Evolutionary conservation across 371 early-diverging fungal species (phyloP), one percentile per base, ranked within the genome.

Genomic region (Choanephora cucurbitarum): DNA sequence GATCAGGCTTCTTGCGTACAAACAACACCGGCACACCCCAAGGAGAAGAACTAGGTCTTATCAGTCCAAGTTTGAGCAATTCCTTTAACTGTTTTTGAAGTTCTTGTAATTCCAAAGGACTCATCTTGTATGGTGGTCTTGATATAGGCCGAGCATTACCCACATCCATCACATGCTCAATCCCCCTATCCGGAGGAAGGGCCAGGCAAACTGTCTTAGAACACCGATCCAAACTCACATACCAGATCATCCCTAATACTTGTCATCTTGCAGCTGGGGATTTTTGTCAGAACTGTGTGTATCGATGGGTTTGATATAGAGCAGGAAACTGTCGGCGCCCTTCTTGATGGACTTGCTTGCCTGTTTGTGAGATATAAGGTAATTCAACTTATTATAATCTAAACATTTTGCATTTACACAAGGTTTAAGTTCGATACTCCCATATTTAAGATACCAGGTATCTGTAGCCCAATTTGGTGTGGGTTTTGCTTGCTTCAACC

Each of bases 11-110:
- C 58, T 86, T 81, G 24, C 56, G 55, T 0, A 73, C 70, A 53
- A 82, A 71, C 19, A 80, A 43, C 0, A 72, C 50, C 1, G 81
- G 80, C 1, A 67, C 48, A 4, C 57, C 52, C 64, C 60, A 66
- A 11, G 68, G 60, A 11, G 60, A 55, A 1, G 34, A 45, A 0
- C 49, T 47, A 18, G 62, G 60, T 32, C 32, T 13, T 2, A 71
- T 71, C 0, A 62, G 34, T 10, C 58, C 62, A 11, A 55, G 10
- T 15, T 49, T 23, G 8, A 31, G 21, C 10, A 55, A 40, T n/a
- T 64, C 52, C 1, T 58, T 33, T 1, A 69, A 22, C 17, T 57
- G 49, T 32, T 47, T 34, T 33, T 64, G 43, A 1, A 70, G 49
- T 4, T 59, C 47, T 21, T 40, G 14, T 6, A 57, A 43, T 8